A percentile compares a stretch with the other conserved stretches of the same genome.
These are phyloP conservation scores for Aspergillus mulundensis DNA, from an alignment of 495 filamentous ascomycete species.

Conservation along the genomic window DNA sequence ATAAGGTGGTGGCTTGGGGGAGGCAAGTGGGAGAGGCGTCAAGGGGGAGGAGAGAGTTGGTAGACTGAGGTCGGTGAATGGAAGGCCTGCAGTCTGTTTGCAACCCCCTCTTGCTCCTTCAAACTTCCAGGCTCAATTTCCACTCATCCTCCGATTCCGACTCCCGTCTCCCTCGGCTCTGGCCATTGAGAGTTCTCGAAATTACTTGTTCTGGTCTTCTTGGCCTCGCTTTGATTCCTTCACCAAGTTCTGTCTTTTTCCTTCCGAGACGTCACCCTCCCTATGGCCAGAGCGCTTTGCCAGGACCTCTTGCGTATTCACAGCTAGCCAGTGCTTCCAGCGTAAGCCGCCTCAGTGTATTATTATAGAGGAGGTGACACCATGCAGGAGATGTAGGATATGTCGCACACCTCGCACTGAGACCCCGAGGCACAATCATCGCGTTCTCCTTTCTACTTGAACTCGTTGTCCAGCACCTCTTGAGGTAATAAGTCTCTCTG, in stretches of 20 bases:
- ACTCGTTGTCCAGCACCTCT: background rate
- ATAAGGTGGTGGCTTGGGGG: background rate
- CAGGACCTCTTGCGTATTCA: background rate
- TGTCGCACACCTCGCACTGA: background rate
- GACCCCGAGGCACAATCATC: background rate
- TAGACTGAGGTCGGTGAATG: background rate
- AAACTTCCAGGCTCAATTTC: background rate
- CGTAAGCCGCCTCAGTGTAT: background rate
- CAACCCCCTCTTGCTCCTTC: background rate
- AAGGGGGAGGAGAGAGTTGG: background rate
- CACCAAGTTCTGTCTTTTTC: background rate
- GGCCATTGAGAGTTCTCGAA: background rate
- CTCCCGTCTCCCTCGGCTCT: background rate
- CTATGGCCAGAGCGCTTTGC: background rate
- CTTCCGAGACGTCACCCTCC: background rate
- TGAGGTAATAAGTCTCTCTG: background rate
- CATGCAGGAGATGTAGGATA: conserved; percentile 1
- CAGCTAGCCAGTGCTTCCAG: background rate
- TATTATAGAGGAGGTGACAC: background rate
- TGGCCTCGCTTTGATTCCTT: background rate
- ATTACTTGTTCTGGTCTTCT: background rate
- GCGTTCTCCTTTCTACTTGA: background rate
- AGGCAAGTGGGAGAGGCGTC: background rate
- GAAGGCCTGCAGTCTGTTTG: background rate
- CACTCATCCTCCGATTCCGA: background rate